Percentiles rank a stretch among this genome's conserved stretches.
Evolutionary conservation across 768 basidiomycete genomes (phyloP).

Genomic region (Lactifluus echinatus): DNA sequence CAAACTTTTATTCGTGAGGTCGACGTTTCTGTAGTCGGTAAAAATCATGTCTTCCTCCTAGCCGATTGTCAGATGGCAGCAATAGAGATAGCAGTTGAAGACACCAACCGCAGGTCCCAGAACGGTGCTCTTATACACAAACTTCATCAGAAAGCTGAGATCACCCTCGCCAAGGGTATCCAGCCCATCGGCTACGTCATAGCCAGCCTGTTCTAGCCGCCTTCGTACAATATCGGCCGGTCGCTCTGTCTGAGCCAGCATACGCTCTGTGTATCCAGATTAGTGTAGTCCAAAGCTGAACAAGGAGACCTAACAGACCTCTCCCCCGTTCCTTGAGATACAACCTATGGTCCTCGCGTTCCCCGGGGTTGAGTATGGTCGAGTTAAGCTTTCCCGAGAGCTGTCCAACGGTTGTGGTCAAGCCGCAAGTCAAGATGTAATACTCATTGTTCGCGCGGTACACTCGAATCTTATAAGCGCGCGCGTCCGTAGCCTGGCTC

Average conservation of each 20-base stretch:
- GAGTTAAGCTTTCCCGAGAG: slow-evolving; percentile 53
- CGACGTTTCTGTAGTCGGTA: slow-evolving; percentile 67
- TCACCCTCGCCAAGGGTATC: slow-evolving; percentile 72
- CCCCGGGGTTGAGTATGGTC: slow-evolving; percentile 43
- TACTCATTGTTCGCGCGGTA: slow-evolving; percentile 67
- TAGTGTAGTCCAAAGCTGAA: background rate
- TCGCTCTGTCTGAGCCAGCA: slow-evolving; percentile 70
- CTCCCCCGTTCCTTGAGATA: slow-evolving; percentile 72
- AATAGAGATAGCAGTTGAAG: background rate
- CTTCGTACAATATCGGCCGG: slow-evolving; percentile 81
- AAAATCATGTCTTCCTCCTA: slow-evolving; percentile 70
- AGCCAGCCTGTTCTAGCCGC: slow-evolving; percentile 83
- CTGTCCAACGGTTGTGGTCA: slow-evolving; percentile 59
- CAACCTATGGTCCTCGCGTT: slow-evolving; percentile 52
- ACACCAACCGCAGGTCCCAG: slow-evolving; percentile 52
- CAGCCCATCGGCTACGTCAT: slow-evolving; percentile 68
- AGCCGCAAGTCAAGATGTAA: slow-evolving; percentile 56
- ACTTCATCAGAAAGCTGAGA: slow-evolving; percentile 77
- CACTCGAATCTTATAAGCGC: slow-evolving; percentile 56
- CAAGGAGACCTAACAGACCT: slow-evolving; percentile 37
- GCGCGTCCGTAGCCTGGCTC: background rate
- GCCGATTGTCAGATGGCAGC: background rate
- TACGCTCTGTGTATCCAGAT: slow-evolving; percentile 50
- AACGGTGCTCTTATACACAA: slow-evolving; percentile 77
- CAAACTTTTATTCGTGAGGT: slow-evolving; percentile 71